Evolutionary conservation across 2,329 filamentous ascomycete genomes (phyloP), one percentile per base, ranked within the genome.

Genomic region (Emmonsiellopsis sp.): DNA sequence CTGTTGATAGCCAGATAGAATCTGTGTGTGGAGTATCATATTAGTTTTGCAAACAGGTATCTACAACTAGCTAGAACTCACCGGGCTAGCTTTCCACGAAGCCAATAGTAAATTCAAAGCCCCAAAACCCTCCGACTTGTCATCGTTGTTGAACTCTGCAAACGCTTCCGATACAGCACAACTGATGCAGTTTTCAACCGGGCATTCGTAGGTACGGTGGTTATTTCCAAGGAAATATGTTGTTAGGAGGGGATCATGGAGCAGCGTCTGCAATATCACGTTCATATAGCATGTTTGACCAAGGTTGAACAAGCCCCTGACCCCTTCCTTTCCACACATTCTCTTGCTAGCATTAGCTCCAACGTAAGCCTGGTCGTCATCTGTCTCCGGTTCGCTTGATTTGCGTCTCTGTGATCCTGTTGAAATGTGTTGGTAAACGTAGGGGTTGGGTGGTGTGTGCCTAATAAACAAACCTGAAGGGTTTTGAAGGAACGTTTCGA

Each of bases 281-380:
- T 93, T 95, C 79, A 97, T 92, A 71, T 96, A 98, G 74, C 92
- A 98, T 9, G 93, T 97, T 55, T 94, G 90, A n/a, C 92, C 93
- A 68, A 95, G 92, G 65, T 97, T 98, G 71, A 95, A 96, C 56
- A 98, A 86, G 34, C 92, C 92, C 37, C 93, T 84, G 40, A 96
- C 81, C 8, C 93, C 92, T 60, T 86, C 90, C 14, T 89, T 90
- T 53, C 88, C 84, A 66, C 92, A 96, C 10, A 89, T 87, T 6
- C 88, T 85, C 54, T 84, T 81, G 32, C 81, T 85, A 10, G 90
- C 91, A 65, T 96, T 94, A 56, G 78, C 78, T 42, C 83, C 80
- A 58, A 95, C 85, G 62, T 88, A 90, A 53, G 82, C 78, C 54
- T 88, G 83, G 58, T 92, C 87, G 55, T 91, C 86, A 32, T 70